These are phyloP conservation scores for Ganoderma lucidum DNA, from an alignment of 1,284 basidiomycete genomes.

Conservation along the genomic window DNA sequence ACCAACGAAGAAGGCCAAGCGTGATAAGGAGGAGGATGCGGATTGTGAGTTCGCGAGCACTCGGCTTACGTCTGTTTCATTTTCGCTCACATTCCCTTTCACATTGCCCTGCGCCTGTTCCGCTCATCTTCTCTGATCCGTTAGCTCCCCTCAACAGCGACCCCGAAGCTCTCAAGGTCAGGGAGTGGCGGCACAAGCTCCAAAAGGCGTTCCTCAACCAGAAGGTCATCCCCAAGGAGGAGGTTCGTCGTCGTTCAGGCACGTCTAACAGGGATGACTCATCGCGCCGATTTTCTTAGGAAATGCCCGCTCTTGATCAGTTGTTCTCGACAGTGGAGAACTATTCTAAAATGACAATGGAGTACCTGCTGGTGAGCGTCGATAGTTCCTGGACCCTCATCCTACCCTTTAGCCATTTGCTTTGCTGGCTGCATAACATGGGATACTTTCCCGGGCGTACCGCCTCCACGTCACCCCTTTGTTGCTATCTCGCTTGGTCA, in stretches of 20 bases:
- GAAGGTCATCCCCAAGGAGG: constrained; percentile 60
- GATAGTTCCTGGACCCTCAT: constrained; percentile 9
- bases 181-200: constrained; percentile 90
- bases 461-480: constrained; percentile 27
- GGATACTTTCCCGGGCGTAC: constrained; percentile 35
- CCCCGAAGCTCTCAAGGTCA: constrained; percentile 79
- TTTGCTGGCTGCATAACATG: constrained; percentile 34
- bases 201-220: constrained; percentile 88
- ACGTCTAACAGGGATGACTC: constrained; percentile 2
- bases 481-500: constrained; percentile 31
- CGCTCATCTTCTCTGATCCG: background rate
- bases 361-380: constrained; percentile 76
- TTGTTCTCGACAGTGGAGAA: constrained; percentile 87
- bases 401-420: constrained; percentile 12
- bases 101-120: too few species aligned
- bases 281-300: constrained; percentile 50
- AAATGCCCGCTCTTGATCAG: constrained; percentile 80
- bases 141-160: constrained; percentile 48
- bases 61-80: background rate
- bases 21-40: constrained; percentile 68
- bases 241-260: constrained; percentile 47
- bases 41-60: constrained; percentile 51
- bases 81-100: background rate
- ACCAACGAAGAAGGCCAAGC: constrained; percentile 71
- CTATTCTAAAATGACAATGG: constrained; percentile 85